Conservation (phyloP, 75 land plant species). For the Picea sitchensis region DNA sequence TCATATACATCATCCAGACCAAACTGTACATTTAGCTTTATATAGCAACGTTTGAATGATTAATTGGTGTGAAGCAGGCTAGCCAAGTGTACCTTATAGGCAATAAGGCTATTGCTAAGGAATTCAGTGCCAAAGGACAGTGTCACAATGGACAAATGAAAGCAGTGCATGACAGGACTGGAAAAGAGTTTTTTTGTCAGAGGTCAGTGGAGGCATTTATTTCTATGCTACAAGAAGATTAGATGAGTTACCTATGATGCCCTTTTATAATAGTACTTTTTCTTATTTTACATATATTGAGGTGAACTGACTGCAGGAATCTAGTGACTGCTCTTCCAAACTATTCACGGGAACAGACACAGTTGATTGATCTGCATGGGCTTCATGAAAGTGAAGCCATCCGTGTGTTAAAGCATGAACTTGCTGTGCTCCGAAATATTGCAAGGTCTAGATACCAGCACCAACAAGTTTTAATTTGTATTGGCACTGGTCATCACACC, state of each 20-base stretch:
- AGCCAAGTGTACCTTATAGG: conserved; percentile 32
- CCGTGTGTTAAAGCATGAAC: conserved; percentile 30
- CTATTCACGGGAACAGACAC: conserved; percentile 19
- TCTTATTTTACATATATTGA: neutral
- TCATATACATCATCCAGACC: too few relatives aligned
- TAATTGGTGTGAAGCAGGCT: conserved; percentile 19
- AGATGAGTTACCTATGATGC: neutral
- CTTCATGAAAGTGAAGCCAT: conserved; percentile 43
- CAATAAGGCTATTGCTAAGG: conserved; percentile 32
- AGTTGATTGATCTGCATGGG: conserved; percentile 32
- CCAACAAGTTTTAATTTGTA: conserved; percentile 33
- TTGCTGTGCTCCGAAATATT: conserved; percentile 19
- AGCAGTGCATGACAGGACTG: conserved; percentile 34
- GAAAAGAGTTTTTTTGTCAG: conserved; percentile 23
- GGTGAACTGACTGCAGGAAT: conserved; percentile 25
- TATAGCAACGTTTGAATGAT: too few relatives aligned
- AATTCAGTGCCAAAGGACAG: conserved; percentile 37
- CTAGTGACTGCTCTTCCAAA: conserved; percentile 12
- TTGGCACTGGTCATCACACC: conserved; percentile 40
- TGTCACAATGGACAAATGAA: conserved; percentile 42
- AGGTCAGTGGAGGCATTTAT: conserved; percentile 13
- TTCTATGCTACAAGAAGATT: neutral
- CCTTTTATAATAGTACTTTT: neutral
- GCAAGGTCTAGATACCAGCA: conserved; percentile 28
- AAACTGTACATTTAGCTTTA: too few relatives aligned